A percentile compares a stretch with the other conserved stretches of the same genome.
phyloP scores from a whole-genome alignment of 345 rosid species.

The Iberis pinnata region DNA sequence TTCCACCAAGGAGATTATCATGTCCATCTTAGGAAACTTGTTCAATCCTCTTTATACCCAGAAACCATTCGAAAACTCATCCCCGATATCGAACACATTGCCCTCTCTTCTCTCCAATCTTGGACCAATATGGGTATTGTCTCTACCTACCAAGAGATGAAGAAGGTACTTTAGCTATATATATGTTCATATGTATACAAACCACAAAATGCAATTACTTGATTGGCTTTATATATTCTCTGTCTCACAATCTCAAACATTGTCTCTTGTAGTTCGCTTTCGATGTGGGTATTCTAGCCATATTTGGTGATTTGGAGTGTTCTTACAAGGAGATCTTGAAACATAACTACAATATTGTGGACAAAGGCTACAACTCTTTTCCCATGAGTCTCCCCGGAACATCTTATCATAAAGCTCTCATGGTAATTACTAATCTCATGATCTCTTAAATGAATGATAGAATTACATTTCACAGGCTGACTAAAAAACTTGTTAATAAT shows the following conservation, averaged over 20 bases:
- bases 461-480: too few species aligned
- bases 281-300: too few species aligned
- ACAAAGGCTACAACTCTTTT: conserved; percentile 96
- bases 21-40: conserved; percentile 62
- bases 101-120: conserved; percentile 36
- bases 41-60: conserved; percentile 71
- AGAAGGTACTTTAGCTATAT: conserved; percentile 51
- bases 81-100: conserved; percentile 49
- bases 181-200: neutral
- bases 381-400: conserved; percentile 89
- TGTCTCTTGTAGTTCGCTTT: conserved; percentile 24
- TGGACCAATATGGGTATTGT: conserved; percentile 44
- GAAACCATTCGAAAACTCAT: conserved; percentile 46
- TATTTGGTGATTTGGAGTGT: conserved; percentile 72
- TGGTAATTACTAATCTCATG: too few species aligned
- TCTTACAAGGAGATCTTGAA: conserved; percentile 69
- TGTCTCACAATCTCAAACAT: neutral
- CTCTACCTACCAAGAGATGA: conserved; percentile 79
- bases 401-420: conserved; percentile 47
- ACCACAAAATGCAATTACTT: too few species aligned
- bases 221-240: neutral
- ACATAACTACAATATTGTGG: conserved; percentile 80
- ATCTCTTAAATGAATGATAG: too few species aligned
- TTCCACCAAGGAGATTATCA: conserved; percentile 86
- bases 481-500: too few species aligned